These are phyloP conservation scores for Aquilaria agallochum DNA, from an alignment of 441 rosid genomes.

Conservation along the genomic window DNA sequence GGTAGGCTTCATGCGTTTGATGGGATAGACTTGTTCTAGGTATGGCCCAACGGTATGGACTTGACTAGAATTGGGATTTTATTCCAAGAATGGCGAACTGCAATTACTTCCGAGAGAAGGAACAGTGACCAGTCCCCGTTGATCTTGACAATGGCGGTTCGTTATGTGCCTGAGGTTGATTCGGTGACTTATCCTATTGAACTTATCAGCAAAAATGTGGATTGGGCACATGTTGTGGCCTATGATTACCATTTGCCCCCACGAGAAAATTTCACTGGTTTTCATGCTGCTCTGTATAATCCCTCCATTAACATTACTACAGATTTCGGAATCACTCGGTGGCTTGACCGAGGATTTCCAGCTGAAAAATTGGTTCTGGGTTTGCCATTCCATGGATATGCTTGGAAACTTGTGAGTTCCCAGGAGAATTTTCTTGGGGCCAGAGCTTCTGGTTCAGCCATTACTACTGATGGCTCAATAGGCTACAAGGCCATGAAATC, in stretches of 20 bases:
- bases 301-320: constrained; percentile 10
- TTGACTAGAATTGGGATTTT: constrained; percentile 8
- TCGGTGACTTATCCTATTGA: constrained; percentile 9
- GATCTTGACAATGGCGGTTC: constrained; percentile 18
- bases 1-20: constrained; percentile 27
- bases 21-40: constrained; percentile 23
- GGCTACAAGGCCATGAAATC: constrained; percentile 12
- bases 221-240: constrained; percentile 24
- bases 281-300: constrained; percentile 24
- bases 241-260: constrained; percentile 7
- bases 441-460: constrained; percentile 20
- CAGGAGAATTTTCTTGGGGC: constrained; percentile 19
- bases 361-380: constrained; percentile 34
- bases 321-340: constrained; percentile 32
- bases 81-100: constrained; percentile 20
- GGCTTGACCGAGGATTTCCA: constrained; percentile 27
- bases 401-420: constrained; percentile 29
- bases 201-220: constrained; percentile 14
- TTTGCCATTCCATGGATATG: constrained; percentile 28
- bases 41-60: neutral
- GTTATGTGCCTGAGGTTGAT: neutral
- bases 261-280: neutral
- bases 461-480: neutral
- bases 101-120: constrained; percentile 10
- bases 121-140: constrained; percentile 10